Percentiles rank a stretch among this genome's conserved stretches.
Conservation (phyloP, 306 rosid species). For the Acacia melanoxylon region DNA sequence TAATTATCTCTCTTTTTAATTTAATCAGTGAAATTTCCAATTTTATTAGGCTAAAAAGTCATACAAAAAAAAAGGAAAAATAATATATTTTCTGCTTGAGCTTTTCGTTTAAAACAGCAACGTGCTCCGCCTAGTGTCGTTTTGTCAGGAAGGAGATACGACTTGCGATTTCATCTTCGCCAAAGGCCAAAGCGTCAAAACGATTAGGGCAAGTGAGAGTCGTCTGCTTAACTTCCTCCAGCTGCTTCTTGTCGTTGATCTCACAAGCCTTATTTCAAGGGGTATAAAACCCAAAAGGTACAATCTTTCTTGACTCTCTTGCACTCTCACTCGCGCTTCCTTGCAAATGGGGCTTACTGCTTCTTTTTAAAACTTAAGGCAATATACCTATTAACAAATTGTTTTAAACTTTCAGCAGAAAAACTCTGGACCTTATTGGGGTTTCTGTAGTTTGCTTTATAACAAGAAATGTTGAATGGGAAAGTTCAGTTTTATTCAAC, state of each 20-base stretch:
- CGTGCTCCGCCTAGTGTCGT: background rate
- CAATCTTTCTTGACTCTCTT: background rate
- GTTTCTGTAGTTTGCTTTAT: background rate
- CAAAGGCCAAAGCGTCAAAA: constrained; percentile 1
- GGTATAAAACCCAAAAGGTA: background rate
- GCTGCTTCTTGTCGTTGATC: constrained; percentile 22
- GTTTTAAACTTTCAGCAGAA: background rate
- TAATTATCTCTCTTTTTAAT: background rate
- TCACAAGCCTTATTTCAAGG: background rate
- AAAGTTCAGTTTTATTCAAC: background rate
- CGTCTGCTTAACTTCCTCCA: constrained; percentile 7
- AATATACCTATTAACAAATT: background rate
- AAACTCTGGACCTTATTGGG: background rate
- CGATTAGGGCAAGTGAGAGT: constrained; percentile 22
- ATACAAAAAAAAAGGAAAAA: background rate
- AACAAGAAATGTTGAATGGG: background rate
- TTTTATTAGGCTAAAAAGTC: background rate
- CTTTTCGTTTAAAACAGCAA: background rate
- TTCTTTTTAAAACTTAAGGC: background rate
- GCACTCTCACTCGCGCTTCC: background rate
- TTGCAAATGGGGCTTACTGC: background rate
- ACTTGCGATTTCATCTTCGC: background rate
- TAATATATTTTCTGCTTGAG: background rate
- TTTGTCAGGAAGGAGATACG: background rate
- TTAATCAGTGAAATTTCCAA: background rate